Evolutionary conservation across 2,329 filamentous ascomycete genomes (phyloP).

Genomic region (Raffaelea ambrosiae): DNA sequence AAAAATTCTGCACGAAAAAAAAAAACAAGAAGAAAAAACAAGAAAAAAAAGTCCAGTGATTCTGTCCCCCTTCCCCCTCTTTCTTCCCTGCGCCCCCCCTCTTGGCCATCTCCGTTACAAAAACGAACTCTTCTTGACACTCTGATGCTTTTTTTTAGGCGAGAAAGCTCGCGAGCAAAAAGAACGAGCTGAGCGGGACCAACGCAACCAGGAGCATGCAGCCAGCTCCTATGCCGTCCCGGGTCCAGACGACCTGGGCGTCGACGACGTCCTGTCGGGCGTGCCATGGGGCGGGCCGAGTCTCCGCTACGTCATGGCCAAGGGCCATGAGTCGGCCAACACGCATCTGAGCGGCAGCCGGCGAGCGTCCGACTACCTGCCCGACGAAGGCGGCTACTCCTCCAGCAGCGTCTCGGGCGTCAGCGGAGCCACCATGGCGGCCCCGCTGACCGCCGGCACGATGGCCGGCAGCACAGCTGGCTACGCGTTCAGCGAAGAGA

Average conservation of each 20-base stretch:
- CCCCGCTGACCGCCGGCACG: background rate
- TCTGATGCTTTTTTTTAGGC: conserved; percentile 33
- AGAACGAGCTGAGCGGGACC: conserved; percentile 55
- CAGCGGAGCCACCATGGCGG: no score
- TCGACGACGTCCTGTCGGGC: conserved; percentile 47
- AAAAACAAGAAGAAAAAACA: background rate
- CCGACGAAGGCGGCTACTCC: conserved; percentile 20
- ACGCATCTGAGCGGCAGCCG: conserved; percentile 28
- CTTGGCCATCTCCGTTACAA: no score
- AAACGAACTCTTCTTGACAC: no score
- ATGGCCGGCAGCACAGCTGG: background rate
- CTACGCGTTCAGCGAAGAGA: conserved; percentile 5
- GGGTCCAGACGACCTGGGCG: conserved; percentile 44
- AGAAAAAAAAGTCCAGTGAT: no score
- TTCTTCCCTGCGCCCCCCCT: background rate
- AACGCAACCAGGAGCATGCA: conserved; percentile 55
- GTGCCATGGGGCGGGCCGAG: conserved; percentile 66
- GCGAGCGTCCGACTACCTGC: conserved; percentile 23
- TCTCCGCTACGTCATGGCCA: conserved; percentile 44
- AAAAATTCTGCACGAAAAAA: background rate
- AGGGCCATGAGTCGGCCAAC: conserved; percentile 41
- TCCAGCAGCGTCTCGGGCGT: background rate
- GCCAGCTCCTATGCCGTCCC: conserved; percentile 56
- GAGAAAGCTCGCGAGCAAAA: conserved; percentile 62
- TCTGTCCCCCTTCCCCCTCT: no score